These are phyloP conservation scores for Dysphania ambrosioides DNA, from an alignment of 148 eudicot species.

Conservation along the genomic window DNA sequence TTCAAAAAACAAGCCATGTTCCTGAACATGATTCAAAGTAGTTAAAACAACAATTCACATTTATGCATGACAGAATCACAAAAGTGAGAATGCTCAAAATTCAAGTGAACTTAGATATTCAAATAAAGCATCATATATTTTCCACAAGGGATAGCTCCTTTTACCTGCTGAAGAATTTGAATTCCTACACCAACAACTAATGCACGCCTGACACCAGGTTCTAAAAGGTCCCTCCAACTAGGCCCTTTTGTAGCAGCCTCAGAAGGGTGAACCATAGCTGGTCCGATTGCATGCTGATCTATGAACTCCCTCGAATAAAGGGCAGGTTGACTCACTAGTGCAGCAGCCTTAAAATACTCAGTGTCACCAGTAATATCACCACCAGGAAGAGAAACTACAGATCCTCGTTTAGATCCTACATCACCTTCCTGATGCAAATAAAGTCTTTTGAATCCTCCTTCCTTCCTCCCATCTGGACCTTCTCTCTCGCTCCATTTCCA, in stretches of 20 bases:
- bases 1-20: neutral
- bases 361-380: constrained; percentile 38
- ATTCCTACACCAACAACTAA: constrained; percentile 51
- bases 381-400: constrained; percentile 44
- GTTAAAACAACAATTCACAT: neutral
- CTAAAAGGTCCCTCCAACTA: constrained; percentile 45
- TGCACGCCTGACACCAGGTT: constrained; percentile 59
- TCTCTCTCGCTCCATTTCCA: constrained; percentile 56
- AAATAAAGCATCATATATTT: neutral
- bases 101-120: neutral
- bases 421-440: constrained; percentile 51
- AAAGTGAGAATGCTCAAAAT: neutral
- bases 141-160: neutral
- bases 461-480: constrained; percentile 48
- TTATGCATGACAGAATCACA: neutral
- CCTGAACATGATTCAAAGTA: neutral
- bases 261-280: constrained; percentile 59
- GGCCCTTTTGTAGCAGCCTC: constrained; percentile 45
- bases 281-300: constrained; percentile 49
- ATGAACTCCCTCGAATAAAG: constrained; percentile 47
- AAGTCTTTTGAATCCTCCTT: constrained; percentile 55
- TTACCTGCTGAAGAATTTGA: constrained; percentile 63
- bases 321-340: constrained; percentile 58
- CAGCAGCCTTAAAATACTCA: constrained; percentile 49
- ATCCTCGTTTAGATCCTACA: constrained; percentile 40